Percentiles rank a stretch among this genome's conserved stretches.
These are phyloP conservation scores for Suillus subluteus DNA, from an alignment of 768 basidiomycete species.

Conservation along the genomic window DNA sequence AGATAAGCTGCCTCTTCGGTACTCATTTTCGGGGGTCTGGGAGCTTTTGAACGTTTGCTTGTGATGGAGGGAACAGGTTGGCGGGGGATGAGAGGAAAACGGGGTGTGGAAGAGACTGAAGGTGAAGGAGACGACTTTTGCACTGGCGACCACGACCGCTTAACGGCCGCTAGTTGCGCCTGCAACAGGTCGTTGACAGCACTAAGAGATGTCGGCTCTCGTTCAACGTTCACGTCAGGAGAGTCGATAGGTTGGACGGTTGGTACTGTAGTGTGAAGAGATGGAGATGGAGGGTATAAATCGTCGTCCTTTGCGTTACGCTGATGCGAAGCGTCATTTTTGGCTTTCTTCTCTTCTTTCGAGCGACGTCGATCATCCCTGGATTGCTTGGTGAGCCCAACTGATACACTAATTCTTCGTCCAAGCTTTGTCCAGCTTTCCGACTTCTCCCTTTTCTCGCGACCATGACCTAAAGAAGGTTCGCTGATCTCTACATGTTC, in stretches of 20 bases:
- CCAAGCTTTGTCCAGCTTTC: slow-evolving; percentile 67
- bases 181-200: slow-evolving; percentile 32
- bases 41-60: slow-evolving; percentile 41
- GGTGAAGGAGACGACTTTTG: slow-evolving; percentile 27
- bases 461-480: slow-evolving; percentile 36
- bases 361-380: slow-evolving; percentile 28
- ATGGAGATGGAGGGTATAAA: slow-evolving; percentile 15
- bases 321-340: slow-evolving; percentile 27
- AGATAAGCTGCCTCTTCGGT: slow-evolving; percentile 68
- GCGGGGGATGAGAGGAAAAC: slow-evolving; percentile 30
- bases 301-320: slow-evolving; percentile 32
- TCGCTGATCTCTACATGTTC: slow-evolving; percentile 23
- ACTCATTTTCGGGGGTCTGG: slow-evolving; percentile 57
- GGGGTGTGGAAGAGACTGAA: slow-evolving; percentile 21
- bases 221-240: slow-evolving; percentile 18
- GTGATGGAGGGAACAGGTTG: slow-evolving; percentile 35
- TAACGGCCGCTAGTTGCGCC: slow-evolving; percentile 29
- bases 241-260: slow-evolving; percentile 9
- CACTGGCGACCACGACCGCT: slow-evolving; percentile 26
- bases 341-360: slow-evolving; percentile 42
- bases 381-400: slow-evolving; percentile 45
- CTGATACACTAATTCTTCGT: slow-evolving; percentile 61
- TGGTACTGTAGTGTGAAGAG: slow-evolving; percentile 12
- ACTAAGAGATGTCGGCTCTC: slow-evolving; percentile 25
- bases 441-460: slow-evolving; percentile 43